Conservation (phyloP, 805 yeast species). For the Kodamaea hsintzibuensis region DNA sequence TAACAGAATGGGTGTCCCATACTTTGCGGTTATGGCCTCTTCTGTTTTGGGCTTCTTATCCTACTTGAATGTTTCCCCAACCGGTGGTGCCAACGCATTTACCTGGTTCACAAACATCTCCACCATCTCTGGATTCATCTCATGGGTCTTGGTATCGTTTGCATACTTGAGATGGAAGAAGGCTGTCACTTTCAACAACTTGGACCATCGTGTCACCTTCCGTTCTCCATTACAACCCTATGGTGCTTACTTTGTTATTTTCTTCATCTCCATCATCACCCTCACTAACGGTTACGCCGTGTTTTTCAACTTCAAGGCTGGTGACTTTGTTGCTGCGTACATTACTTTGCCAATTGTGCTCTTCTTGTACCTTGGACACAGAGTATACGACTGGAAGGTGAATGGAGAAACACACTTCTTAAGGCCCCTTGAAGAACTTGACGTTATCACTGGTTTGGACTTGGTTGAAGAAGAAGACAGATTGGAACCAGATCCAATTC, state of each 20-base stretch:
- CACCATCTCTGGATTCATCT: constrained; percentile 65
- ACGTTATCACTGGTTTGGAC: constrained; percentile 59
- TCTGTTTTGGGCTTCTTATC: constrained; percentile 47
- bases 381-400: constrained; percentile 39
- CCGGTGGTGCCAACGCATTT: constrained; percentile 51
- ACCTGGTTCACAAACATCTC: constrained; percentile 66
- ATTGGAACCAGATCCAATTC: constrained; percentile 34
- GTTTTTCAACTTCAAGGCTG: constrained; percentile 55
- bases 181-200: constrained; percentile 54
- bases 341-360: constrained; percentile 61
- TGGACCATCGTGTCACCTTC: constrained; percentile 59
- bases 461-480: constrained; percentile 57
- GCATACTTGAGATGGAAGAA: constrained; percentile 65
- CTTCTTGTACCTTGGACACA: constrained; percentile 59
- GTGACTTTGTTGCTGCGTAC: constrained; percentile 72
- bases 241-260: constrained; percentile 55
- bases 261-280: constrained; percentile 51
- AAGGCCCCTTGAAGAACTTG: constrained; percentile 57
- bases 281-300: constrained; percentile 75
- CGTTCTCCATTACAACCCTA: constrained; percentile 57
- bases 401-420: constrained; percentile 37
- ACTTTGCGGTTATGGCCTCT: constrained; percentile 31
- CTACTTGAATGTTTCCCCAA: constrained; percentile 43
- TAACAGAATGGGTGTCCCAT: constrained; percentile 48
- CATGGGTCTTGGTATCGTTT: constrained; percentile 56